Base-by-base conservation (phyloP, 331 rosid genomes). In the Ulmus americana region DNA sequence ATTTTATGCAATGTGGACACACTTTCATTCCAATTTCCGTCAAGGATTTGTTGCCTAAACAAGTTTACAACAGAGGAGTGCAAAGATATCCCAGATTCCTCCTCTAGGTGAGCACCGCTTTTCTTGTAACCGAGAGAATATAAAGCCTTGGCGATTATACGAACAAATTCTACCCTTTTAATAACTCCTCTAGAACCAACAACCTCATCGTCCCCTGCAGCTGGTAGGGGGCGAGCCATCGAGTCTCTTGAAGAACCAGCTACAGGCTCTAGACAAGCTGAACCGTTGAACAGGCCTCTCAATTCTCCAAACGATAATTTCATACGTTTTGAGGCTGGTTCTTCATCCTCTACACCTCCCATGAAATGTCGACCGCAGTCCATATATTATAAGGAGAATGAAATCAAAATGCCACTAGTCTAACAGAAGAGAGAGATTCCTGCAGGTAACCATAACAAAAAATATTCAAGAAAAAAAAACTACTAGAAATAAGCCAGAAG, bases 301-400 rank as follows among this genome's bases (percentile, higher is more conserved):
- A 77, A 61, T 61, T 90, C 86, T 75, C 77, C 81, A 73, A 76
- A 76, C 70, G 90, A 84, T 58, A 89, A 51, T 69, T 87, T 92
- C 95, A 92, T 79, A 41, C 98, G 97, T 81, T 92, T 92, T 55
- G 79, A 79, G 49, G 88, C 95, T 86, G 97, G 98, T 81, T 89
- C 97, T 85, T 89, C 98, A 92, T 92, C 97, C 63, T 82, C 97
- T 81, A 85, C 95, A 80, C 98, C 95, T 85, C 98, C 98, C 98
- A 92, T 92, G 97, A 89, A 91, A 92, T 75, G 97, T 77, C 66
- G 74, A 80, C 88, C 86, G 89, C 98, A 92, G 95, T 88, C 98
- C 98, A 92, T 92, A 83, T 76, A 92, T 82, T 70, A 61, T 63
- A 61, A 65, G 64, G 72, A 39, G 72, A 65, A 59, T 66, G 28